A percentile compares a stretch with the other conserved stretches of the same genome.
These are phyloP conservation scores for Microsporum canis DNA, from an alignment of 2,329 filamentous ascomycete genomes.

Conservation along the genomic window DNA sequence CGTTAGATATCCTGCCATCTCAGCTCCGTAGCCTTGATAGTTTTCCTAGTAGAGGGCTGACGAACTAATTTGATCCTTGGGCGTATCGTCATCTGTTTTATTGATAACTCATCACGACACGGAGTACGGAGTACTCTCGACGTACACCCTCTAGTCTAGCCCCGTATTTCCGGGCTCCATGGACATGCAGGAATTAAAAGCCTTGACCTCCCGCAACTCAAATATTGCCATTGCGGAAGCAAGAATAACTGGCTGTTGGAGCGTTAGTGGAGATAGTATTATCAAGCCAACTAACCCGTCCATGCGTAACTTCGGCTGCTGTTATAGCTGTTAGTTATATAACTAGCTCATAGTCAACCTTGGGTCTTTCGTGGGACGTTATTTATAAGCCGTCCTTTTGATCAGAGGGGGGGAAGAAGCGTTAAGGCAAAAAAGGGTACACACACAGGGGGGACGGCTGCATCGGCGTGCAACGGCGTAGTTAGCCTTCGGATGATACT, in stretches of 20 bases:
- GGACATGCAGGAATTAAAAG: not conserved
- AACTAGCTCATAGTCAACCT: not conserved
- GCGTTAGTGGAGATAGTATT: not conserved
- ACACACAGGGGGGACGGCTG: not conserved
- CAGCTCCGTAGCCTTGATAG: not conserved
- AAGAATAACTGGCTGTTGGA: not conserved
- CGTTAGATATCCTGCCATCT: not conserved
- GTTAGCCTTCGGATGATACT: not conserved
- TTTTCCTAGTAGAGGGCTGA: not conserved
- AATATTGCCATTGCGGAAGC: not conserved
- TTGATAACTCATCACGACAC: not conserved
- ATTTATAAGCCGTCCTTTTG: not conserved
- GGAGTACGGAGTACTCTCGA: not conserved
- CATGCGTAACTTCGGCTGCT: not conserved
- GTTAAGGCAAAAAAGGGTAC: not conserved
- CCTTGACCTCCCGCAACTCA: not conserved
- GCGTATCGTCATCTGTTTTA: not conserved
- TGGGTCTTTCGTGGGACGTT: not conserved
- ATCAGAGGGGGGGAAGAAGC: not conserved
- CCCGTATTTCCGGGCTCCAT: not conserved
- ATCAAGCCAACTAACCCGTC: not conserved
- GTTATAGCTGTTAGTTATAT: not conserved
- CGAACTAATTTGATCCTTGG: not conserved
- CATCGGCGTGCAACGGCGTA: not conserved
- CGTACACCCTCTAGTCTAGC: not conserved